phyloP scores from a whole-genome alignment of 371 early-diverging fungal species.

The Rhizomucor miehei region DNA sequence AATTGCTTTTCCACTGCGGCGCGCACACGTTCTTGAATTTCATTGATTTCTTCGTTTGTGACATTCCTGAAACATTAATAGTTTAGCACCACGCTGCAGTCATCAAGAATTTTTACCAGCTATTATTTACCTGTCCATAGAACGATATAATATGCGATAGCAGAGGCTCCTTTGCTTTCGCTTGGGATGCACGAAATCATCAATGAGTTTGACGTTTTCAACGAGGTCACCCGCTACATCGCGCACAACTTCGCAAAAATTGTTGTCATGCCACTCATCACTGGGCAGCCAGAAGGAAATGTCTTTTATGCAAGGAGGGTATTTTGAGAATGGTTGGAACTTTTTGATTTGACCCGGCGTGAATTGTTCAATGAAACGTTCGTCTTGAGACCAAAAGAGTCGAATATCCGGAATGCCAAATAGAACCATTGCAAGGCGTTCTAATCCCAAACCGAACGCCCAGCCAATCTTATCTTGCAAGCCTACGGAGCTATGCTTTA shows the following conservation, averaged over 20 bases:
- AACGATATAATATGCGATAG: conserved; percentile 92
- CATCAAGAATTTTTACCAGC: not conserved
- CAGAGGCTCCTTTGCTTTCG: conserved; percentile 78
- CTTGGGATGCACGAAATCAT: conserved; percentile 67
- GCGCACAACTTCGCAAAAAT: conserved; percentile 90
- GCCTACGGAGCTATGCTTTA: conserved; percentile 24
- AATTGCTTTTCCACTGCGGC: conserved; percentile 61
- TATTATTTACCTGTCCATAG: conserved; percentile 71
- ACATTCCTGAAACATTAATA: conserved; percentile 38
- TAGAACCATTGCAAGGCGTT: conserved; percentile 95
- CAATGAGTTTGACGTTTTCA: conserved; percentile 83
- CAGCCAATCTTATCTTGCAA: conserved; percentile 82
- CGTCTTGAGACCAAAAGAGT: conserved; percentile 92
- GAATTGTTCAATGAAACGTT: conserved; percentile 89
- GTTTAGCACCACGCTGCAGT: not conserved
- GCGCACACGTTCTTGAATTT: conserved; percentile 81
- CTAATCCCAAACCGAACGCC: conserved; percentile 97
- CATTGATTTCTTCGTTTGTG: conserved; percentile 92
- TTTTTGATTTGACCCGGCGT: conserved; percentile 58
- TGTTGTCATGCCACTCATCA: conserved; percentile 82
- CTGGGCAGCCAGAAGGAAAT: conserved; percentile 87
- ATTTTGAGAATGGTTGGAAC: conserved; percentile 83
- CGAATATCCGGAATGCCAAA: conserved; percentile 96
- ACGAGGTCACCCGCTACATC: conserved; percentile 92
- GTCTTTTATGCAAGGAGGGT: conserved; percentile 89